Evolutionary conservation across 2,329 filamentous ascomycete species (phyloP).

Genomic region (Proliferodiscus dingleyae): DNA sequence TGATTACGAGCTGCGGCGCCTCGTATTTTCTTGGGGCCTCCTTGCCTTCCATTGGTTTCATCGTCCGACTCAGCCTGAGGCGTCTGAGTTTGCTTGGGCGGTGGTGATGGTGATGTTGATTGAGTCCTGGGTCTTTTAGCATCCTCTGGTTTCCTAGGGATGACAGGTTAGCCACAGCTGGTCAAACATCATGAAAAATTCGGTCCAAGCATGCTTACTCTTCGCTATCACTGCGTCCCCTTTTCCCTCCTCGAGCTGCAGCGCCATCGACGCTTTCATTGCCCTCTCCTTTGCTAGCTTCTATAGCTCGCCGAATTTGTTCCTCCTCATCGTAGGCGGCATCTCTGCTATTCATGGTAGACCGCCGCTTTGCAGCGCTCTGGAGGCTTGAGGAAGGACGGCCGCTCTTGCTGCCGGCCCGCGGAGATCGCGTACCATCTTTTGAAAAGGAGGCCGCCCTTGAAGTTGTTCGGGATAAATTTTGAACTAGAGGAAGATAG

Average conservation of each 20-base stretch:
- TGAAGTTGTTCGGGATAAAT: conserved; percentile 49
- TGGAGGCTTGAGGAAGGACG: conserved; percentile 40
- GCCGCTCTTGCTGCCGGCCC: conserved; percentile 48
- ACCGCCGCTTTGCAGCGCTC: conserved; percentile 69
- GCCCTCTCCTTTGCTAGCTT: conserved; percentile 78
- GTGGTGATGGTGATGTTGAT: conserved; percentile 65
- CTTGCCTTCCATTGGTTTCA: conserved; percentile 48
- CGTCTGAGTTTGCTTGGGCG: conserved; percentile 43
- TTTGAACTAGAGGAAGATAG: conserved; percentile 55
- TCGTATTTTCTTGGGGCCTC: conserved; percentile 54
- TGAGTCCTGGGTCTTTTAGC: conserved; percentile 79
- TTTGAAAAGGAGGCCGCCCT: conserved; percentile 63
- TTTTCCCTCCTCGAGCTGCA: conserved; percentile 65
- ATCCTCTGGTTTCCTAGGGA: conserved; percentile 60
- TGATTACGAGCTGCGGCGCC: conserved; percentile 52
- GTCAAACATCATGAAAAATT: background rate
- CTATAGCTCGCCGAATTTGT: conserved; percentile 80
- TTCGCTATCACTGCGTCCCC: conserved; percentile 86
- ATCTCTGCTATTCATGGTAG: conserved; percentile 95
- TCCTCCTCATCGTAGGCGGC: conserved; percentile 96
- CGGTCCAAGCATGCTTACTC: conserved; percentile 59
- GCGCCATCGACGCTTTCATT: conserved; percentile 42
- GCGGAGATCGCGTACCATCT: conserved; percentile 51
- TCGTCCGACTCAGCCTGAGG: conserved; percentile 68
- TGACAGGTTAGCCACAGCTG: conserved; percentile 24